Percentiles rank a stretch among this genome's conserved stretches.
phyloP scores from a whole-genome alignment of 2,329 filamentous ascomycete genomes.

The Botrytis elliptica region DNA sequence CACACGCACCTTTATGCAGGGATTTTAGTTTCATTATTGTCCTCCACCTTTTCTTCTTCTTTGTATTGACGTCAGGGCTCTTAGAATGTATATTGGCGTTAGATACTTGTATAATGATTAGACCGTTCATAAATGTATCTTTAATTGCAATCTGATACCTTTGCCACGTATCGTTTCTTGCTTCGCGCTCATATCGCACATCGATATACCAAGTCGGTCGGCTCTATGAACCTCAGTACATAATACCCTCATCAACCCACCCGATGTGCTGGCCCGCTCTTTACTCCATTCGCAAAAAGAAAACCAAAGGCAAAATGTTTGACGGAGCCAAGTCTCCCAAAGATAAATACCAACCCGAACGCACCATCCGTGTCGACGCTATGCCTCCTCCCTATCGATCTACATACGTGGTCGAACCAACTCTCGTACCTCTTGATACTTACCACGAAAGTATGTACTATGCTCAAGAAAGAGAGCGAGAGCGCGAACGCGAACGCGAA shows the following conservation, averaged over 20 bases:
- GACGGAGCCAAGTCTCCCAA: background rate
- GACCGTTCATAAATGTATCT: background rate
- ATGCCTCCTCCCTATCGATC: conserved; percentile 9
- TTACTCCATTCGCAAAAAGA: conserved; percentile 3
- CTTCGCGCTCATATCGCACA: background rate
- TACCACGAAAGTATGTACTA: background rate
- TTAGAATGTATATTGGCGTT: background rate
- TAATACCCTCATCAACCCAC: background rate
- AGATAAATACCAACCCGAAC: background rate
- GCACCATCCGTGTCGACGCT: background rate
- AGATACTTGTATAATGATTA: background rate
- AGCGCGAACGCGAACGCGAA: background rate
- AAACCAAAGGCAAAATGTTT: background rate
- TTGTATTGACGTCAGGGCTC: background rate
- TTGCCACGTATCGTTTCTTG: background rate
- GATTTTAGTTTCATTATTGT: background rate
- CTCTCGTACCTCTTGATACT: background rate
- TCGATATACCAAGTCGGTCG: background rate
- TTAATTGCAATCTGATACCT: background rate
- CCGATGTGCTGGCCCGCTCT: conserved; percentile 4
- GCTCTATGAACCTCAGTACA: conserved; percentile 2
- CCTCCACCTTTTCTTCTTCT: background rate
- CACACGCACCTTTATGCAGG: background rate
- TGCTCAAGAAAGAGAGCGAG: background rate
- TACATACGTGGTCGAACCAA: background rate